Evolutionary conservation across 768 basidiomycete species (phyloP).

Genomic region (Rhizopogon vesiculosus): DNA sequence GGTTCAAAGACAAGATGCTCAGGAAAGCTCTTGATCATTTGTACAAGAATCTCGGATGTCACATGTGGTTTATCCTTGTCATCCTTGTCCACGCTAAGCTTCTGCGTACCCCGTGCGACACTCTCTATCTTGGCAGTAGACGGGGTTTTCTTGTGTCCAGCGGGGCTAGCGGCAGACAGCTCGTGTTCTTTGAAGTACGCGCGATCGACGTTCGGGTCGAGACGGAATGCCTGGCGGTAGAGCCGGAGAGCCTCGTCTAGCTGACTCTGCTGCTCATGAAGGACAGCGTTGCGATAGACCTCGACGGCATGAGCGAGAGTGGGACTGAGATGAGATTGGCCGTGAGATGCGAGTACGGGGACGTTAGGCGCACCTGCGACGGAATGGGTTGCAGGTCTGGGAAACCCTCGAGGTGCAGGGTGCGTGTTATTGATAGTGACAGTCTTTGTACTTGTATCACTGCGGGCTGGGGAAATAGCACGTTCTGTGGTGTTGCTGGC

Average conservation of each 20-base stretch:
- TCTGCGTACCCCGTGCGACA: conserved; percentile 81
- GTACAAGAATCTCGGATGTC: conserved; percentile 40
- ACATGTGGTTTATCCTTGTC: conserved; percentile 18
- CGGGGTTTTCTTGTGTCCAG: conserved; percentile 60
- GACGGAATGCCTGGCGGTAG: conserved; percentile 78
- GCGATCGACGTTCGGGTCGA: conserved; percentile 72
- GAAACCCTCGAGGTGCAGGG: background rate
- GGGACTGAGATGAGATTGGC: conserved; percentile 28
- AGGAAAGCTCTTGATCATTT: conserved; percentile 46
- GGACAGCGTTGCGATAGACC: conserved; percentile 65
- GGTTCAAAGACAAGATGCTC: conserved; percentile 53
- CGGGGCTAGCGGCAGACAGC: conserved; percentile 1
- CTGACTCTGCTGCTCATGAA: conserved; percentile 67
- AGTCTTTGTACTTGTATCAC: background rate
- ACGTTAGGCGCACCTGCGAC: conserved; percentile 11
- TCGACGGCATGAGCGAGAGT: conserved; percentile 49
- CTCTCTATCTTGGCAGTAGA: conserved; percentile 65
- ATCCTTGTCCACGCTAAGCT: conserved; percentile 64
- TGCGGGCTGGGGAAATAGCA: conserved; percentile 1
- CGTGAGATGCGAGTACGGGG: conserved; percentile 16
- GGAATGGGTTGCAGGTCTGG: conserved; percentile 5
- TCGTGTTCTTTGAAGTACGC: conserved; percentile 49
- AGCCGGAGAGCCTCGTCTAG: conserved; percentile 71
- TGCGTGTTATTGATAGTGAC: background rate
- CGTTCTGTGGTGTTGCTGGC: conserved; percentile 6